These are phyloP conservation scores for Ogataea saltuana DNA, from an alignment of 805 yeast genomes.

Conservation along the genomic window DNA sequence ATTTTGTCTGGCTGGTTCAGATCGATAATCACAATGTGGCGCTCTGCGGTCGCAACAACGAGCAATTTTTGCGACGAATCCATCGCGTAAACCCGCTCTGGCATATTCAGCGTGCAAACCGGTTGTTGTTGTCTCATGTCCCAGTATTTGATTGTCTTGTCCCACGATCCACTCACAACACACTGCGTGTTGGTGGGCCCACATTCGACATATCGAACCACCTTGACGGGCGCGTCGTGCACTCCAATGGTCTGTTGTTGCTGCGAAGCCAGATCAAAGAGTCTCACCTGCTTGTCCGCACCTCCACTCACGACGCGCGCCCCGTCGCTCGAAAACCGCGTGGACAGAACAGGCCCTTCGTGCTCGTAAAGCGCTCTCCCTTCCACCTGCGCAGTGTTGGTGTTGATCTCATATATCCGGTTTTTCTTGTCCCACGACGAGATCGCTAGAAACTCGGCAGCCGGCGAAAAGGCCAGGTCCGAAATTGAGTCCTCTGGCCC, in stretches of 20 bases:
- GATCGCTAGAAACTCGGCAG: conserved; percentile 75
- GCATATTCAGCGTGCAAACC: conserved; percentile 74
- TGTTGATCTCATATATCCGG: conserved; percentile 82
- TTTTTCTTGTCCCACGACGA: conserved; percentile 96
- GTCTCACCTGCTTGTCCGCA: conserved; percentile 81
- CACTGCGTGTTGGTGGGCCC: conserved; percentile 83
- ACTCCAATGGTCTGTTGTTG: conserved; percentile 83
- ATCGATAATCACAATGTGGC: conserved; percentile 76
- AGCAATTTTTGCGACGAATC: conserved; percentile 77
- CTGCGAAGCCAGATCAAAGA: conserved; percentile 80
- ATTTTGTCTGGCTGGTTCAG: conserved; percentile 80
- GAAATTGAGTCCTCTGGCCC: conserved; percentile 93
- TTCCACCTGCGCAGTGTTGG: conserved; percentile 71
- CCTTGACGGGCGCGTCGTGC: conserved; percentile 78
- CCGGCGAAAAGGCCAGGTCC: conserved; percentile 83
- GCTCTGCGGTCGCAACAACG: conserved; percentile 93
- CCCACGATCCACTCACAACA: conserved; percentile 95
- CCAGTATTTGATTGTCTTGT: conserved; percentile 92
- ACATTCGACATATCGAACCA: conserved; percentile 75
- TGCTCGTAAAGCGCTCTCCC: conserved; percentile 91
- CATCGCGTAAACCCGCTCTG: conserved; percentile 91
- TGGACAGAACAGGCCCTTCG: conserved; percentile 79
- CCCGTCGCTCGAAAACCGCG: conserved; percentile 87
- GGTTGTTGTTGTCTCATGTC: conserved; percentile 86
- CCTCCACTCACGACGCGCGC: conserved; percentile 87